Conservation (phyloP, 2,329 filamentous ascomycete species). For the Fusarium mundagurra region DNA sequence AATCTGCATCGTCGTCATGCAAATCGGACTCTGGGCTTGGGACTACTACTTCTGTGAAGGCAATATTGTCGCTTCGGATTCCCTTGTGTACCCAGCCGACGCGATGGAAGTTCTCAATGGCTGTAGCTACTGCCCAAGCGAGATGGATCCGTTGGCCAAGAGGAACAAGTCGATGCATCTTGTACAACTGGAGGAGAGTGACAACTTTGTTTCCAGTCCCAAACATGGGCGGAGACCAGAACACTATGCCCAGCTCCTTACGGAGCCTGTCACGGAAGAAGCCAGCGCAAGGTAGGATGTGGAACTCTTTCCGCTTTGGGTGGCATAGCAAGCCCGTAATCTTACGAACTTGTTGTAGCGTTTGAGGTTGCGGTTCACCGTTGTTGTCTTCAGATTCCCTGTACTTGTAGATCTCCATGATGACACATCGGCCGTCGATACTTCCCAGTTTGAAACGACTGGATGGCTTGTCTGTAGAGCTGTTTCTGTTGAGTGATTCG, state of each 20-base stretch:
- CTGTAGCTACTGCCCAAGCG: not conserved
- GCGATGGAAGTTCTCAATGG: not conserved
- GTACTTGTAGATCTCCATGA: not conserved
- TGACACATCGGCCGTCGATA: not conserved
- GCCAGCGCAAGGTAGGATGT: not conserved
- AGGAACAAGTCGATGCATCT: not conserved
- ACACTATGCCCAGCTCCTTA: not conserved
- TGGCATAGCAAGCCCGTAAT: not conserved
- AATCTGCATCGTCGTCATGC: not conserved
- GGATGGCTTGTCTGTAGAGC: not conserved
- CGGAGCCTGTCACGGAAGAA: not conserved
- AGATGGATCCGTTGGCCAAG: not conserved
- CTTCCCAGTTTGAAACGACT: not conserved
- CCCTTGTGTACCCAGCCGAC: not conserved
- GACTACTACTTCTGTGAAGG: not conserved
- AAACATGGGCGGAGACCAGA: not conserved
- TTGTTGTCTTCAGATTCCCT: not conserved
- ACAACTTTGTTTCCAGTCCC: not conserved
- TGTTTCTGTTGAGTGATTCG: not conserved
- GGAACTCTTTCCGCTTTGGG: not conserved
- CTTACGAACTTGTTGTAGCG: not conserved
- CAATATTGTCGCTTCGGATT: not conserved
- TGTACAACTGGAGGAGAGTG: not conserved
- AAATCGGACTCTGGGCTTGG: not conserved
- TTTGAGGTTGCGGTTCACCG: not conserved